Evolutionary conservation across 768 basidiomycete genomes (phyloP), one percentile per base, ranked within the genome.

Genomic region (Mycena amicta): DNA sequence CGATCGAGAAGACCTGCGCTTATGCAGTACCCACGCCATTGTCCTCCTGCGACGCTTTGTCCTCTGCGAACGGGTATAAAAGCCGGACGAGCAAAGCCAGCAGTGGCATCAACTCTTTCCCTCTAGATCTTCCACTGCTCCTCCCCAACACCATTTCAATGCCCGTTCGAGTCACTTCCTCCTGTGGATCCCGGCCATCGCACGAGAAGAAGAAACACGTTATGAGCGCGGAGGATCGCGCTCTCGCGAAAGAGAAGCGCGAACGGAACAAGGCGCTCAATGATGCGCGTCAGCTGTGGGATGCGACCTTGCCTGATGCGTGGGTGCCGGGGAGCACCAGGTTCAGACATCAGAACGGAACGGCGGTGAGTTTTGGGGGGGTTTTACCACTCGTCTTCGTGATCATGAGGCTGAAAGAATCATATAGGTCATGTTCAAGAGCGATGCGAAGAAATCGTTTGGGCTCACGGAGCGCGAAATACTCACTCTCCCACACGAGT

Each of bases 361-460:
- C 49, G 22, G n/a, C 18, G 12, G 55, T 50, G 20, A 5, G 55
- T 50, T 33, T 15, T 26, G n/a, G n/a, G 18, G 16, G 5, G 3
- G 26, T 5, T 8, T 39, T 33, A 18, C 29, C 26, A 18, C 18
- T 30, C 20, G 13, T 22, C 22, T 58, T 37, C 8, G 8, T 8
- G n/a, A n/a, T n/a, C n/a, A n/a, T n/a, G n/a, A n/a, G n/a, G 8
- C 8, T 18, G 8, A 37, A 8, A 8, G 5, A 52, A 2, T 27
- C 12, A 4, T 37, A 8, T 16, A 60, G 53, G 23, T 55, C 6
- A 60, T 52, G 54, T 60, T 55, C 50, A 55, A 60, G 43, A 60
- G 40, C 49, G 59, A 60, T 23, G 59, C 59, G 25, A 50, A 51
- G 50, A 46, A 51, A 20, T 8, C 29, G 28, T 59, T 59, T 28